A percentile compares a stretch with the other conserved stretches of the same genome.
Evolutionary conservation across 2,329 filamentous ascomycete genomes (phyloP).

Genomic region (Clarireedia monteithiana): DNA sequence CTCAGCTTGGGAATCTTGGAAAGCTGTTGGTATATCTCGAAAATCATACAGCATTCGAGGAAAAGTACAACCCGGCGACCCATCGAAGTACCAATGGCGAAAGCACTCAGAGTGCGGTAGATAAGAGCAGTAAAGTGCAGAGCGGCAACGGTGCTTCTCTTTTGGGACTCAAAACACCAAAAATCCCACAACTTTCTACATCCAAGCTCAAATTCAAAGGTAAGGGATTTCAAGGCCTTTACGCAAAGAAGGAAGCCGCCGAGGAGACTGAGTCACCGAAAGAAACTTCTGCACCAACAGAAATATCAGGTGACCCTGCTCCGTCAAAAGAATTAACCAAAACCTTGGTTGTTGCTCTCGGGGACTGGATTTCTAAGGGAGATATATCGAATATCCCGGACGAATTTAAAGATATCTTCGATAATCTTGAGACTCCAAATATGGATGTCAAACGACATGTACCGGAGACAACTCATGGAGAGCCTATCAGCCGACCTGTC

Average conservation of each 20-base stretch:
- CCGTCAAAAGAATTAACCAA: neutral
- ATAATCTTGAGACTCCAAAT: constrained; percentile 1
- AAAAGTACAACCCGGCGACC: constrained; percentile 6
- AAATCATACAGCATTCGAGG: neutral
- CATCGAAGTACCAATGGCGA: neutral
- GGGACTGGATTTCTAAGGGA: constrained; percentile 4
- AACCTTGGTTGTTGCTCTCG: constrained; percentile 9
- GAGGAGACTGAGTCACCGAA: constrained; percentile 1
- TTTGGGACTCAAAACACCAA: constrained; percentile 9
- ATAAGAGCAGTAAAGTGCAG: neutral
- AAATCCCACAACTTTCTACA: constrained; percentile 8
- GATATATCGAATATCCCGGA: constrained; percentile 7
- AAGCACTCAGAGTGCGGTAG: neutral
- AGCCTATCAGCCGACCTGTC: constrained; percentile 3
- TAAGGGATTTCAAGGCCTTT: neutral
- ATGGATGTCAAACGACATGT: constrained; percentile 6
- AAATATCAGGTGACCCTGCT: neutral
- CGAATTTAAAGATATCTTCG: constrained; percentile 8
- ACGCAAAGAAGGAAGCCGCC: constrained; percentile 2
- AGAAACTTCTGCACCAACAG: constrained; percentile 2
- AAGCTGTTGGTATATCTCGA: constrained; percentile 11
- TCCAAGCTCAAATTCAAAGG: constrained; percentile 7
- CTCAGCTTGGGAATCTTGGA: constrained; percentile 9
- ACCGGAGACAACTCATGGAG: neutral
- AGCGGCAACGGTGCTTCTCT: constrained; percentile 4